phyloP scores from a whole-genome alignment of 768 basidiomycete genomes.

The Asterophora parasitica region DNA sequence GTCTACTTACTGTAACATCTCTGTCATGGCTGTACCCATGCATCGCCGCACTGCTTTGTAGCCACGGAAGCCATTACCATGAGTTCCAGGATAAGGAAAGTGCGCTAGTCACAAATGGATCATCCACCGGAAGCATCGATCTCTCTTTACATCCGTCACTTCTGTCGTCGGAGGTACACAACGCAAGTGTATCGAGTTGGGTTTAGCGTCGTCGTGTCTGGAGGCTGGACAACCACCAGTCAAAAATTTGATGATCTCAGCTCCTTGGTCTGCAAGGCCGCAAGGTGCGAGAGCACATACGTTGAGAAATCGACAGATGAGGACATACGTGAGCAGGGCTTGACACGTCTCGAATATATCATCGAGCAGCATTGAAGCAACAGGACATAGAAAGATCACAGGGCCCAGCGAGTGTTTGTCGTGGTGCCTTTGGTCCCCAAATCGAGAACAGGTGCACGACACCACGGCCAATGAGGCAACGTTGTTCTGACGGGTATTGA shows the following conservation, averaged over 20 bases:
- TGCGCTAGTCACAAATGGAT: no score
- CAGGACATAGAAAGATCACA: neutral
- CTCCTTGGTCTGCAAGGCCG: neutral
- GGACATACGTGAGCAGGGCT: neutral
- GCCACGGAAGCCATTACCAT: no score
- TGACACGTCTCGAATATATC: neutral
- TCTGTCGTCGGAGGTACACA: no score
- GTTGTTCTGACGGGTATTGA: neutral
- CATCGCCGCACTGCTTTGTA: no score
- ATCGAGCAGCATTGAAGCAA: neutral
- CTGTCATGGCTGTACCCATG: no score
- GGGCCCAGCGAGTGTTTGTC: neutral
- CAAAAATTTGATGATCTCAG: neutral
- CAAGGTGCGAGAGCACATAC: no score
- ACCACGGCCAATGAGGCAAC: no score
- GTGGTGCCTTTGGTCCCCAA: neutral
- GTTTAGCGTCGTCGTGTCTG: neutral
- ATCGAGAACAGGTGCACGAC: neutral
- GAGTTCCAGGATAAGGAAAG: no score
- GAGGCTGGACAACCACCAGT: conserved; percentile 3
- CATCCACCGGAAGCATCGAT: no score
- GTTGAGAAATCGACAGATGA: neutral
- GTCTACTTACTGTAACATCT: no score
- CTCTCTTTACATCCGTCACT: no score
- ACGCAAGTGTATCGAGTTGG: neutral